Evolutionary conservation across 148 eudicot species (phyloP).

Genomic region (Gaultheria prostrata): DNA sequence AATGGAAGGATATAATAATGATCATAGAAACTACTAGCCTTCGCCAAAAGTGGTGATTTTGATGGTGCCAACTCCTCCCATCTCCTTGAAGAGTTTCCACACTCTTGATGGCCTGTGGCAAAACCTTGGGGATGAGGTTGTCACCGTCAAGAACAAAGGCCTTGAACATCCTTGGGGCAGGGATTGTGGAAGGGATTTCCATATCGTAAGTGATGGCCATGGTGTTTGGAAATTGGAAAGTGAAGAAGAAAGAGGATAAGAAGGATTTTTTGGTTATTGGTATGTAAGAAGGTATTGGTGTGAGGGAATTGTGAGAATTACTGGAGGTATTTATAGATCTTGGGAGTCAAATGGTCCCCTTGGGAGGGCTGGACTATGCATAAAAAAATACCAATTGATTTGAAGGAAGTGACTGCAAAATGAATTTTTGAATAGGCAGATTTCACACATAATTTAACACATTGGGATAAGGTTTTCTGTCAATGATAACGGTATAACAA

Average conservation of each 20-base stretch:
- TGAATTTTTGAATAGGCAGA: neutral
- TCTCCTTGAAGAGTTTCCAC: constrained; percentile 27
- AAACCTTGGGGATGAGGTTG: constrained; percentile 31
- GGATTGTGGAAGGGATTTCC: constrained; percentile 24
- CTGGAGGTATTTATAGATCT: constrained; percentile 7
- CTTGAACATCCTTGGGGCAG: constrained; percentile 29
- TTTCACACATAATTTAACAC: no score
- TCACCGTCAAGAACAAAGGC: constrained; percentile 25
- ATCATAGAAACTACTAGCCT: constrained; percentile 9
- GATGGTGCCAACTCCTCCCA: constrained; percentile 18
- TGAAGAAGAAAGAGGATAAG: neutral
- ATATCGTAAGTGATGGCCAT: constrained; percentile 29
- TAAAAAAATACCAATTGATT: neutral
- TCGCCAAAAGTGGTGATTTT: constrained; percentile 14
- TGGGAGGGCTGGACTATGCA: neutral
- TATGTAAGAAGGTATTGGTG: neutral
- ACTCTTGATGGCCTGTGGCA: constrained; percentile 29
- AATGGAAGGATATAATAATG: neutral
- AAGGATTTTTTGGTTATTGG: no score
- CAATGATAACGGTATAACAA: no score
- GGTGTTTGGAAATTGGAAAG: neutral
- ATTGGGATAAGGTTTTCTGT: neutral
- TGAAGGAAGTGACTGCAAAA: neutral
- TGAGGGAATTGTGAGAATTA: neutral
- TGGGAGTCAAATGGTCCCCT: neutral